Conservation (phyloP, 164 flowering plant genomes). For the Saururus chinensis region DNA sequence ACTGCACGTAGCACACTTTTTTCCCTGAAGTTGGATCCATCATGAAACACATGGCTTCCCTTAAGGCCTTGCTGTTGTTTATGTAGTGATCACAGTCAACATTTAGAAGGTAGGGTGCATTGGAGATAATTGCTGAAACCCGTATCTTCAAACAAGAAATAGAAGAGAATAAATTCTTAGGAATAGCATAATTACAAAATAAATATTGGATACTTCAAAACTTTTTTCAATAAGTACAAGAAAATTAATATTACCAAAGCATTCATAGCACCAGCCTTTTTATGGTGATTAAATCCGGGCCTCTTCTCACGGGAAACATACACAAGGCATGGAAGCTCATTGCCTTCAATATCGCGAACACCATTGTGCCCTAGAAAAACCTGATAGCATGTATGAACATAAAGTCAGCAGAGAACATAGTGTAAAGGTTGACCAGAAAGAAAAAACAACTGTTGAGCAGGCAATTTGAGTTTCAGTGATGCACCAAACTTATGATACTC, state of each 20-base stretch:
- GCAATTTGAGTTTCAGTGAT: no score
- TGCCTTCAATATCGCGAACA: conserved; percentile 78
- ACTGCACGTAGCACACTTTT: conserved; percentile 89
- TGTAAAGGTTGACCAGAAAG: background rate
- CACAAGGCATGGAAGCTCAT: conserved; percentile 80
- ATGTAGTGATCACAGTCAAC: conserved; percentile 99
- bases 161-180: background rate
- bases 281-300: conserved; percentile 91
- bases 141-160: conserved; percentile 43
- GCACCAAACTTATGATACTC: no score
- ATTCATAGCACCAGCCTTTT: conserved; percentile 97
- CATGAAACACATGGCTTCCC: conserved; percentile 96
- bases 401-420: background rate
- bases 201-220: background rate
- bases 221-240: background rate
- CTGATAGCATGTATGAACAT: conserved; percentile 18
- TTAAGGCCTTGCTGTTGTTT: conserved; percentile 89
- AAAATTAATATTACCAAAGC: conserved; percentile 40
- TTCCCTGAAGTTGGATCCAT: conserved; percentile 97
- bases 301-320: conserved; percentile 97
- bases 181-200: background rate
- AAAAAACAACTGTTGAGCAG: background rate
- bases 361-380: conserved; percentile 92
- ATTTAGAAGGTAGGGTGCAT: conserved; percentile 94
- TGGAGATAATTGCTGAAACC: conserved; percentile 88